These are phyloP conservation scores for Dispira parvispora DNA, from an alignment of 192 early-diverging fungal genomes.

Conservation along the genomic window DNA sequence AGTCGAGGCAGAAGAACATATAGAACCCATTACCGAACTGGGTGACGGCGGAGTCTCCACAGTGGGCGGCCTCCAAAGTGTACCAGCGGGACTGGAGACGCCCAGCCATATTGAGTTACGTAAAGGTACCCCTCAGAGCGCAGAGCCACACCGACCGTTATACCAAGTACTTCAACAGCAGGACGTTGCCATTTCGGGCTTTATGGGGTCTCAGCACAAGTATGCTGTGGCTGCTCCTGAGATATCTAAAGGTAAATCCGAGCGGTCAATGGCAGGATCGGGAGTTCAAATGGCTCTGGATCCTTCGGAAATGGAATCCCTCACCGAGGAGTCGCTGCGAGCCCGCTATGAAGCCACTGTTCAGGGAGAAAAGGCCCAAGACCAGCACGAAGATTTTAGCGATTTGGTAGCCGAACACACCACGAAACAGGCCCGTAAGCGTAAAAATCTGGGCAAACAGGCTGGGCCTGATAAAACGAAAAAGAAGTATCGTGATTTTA, in stretches of 20 bases:
- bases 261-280: conserved; percentile 23
- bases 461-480: conserved; percentile 19
- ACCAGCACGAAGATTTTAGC: conserved; percentile 54
- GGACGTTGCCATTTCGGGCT: conserved; percentile 45
- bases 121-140: conserved; percentile 32
- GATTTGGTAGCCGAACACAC: conserved; percentile 84
- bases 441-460: conserved; percentile 37
- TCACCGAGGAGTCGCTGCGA: conserved; percentile 56
- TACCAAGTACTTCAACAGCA: conserved; percentile 82
- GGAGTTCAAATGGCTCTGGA: conserved; percentile 76
- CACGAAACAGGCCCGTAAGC: conserved; percentile 44
- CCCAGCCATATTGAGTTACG: conserved; percentile 77
- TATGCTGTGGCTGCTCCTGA: conserved; percentile 56
- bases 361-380: conserved; percentile 18
- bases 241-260: conserved; percentile 26
- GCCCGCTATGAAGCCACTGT: conserved; percentile 63
- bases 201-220: conserved; percentile 89
- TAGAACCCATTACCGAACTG: not conserved
- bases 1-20: conserved; percentile 11
- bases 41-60: conserved; percentile 53
- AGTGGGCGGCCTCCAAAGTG: conserved; percentile 61
- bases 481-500: conserved; percentile 29
- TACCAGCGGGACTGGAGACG: conserved; percentile 61
- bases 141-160: conserved; percentile 34
- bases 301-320: conserved; percentile 71